Evolutionary conservation across 2,329 filamentous ascomycete species (phyloP).

Genomic region (Aspergillus sp.): DNA sequence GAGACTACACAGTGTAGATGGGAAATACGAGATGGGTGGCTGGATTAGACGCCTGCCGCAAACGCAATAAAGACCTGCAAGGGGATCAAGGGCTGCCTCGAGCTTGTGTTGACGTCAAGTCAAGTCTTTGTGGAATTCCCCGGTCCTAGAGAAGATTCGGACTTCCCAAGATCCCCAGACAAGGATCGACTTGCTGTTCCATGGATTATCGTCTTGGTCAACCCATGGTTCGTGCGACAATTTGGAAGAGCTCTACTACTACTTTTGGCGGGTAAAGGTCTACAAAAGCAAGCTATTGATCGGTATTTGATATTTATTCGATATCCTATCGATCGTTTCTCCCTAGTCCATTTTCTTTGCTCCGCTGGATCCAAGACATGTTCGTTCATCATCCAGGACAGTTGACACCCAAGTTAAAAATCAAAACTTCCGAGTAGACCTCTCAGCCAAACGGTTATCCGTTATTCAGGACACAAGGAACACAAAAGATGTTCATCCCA

Average conservation of each 20-base stretch:
- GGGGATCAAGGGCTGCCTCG: no score
- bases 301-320: no score
- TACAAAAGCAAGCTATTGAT: no score
- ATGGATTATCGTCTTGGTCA: not conserved
- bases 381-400: no score
- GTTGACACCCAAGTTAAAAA: no score
- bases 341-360: no score
- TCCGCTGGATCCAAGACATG: no score
- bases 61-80: not conserved
- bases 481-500: not conserved
- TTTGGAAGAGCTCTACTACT: not conserved
- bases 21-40: no score
- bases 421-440: not conserved
- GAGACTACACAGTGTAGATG: no score
- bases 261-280: no score
- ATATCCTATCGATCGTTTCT: no score
- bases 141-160: not conserved
- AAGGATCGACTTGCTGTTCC: not conserved
- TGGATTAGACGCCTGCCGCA: not conserved
- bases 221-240: conserved; percentile 8
- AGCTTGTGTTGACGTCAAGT: not conserved
- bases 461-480: not conserved
- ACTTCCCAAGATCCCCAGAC: conserved; percentile 3
- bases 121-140: not conserved
- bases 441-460: not conserved